Evolutionary conservation across 768 basidiomycete species (phyloP).

Genomic region (Omphalotus guepiniiformis): DNA sequence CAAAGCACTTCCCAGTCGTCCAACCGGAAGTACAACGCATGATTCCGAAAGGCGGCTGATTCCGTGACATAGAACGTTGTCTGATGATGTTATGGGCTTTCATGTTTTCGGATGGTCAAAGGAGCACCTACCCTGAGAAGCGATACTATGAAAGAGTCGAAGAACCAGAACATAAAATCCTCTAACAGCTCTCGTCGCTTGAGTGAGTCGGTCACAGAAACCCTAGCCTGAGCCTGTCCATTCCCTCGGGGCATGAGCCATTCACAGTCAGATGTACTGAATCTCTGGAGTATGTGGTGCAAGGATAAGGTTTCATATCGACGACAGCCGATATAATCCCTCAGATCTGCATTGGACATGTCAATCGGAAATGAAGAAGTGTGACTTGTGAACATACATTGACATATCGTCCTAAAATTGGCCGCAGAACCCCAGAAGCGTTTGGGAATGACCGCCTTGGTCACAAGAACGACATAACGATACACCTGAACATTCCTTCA

Average conservation of each 20-base stretch:
- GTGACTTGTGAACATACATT: slow-evolving; percentile 37
- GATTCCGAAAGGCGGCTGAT: slow-evolving; percentile 78
- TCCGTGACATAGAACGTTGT: slow-evolving; percentile 94
- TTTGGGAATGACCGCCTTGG: slow-evolving; percentile 67
- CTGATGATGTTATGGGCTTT: slow-evolving; percentile 33
- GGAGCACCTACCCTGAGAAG: slow-evolving; percentile 61
- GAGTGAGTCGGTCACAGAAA: slow-evolving; percentile 59
- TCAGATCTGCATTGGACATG: slow-evolving; percentile 48
- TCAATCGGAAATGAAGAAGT: not conserved
- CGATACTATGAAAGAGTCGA: slow-evolving; percentile 78
- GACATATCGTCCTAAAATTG: slow-evolving; percentile 59
- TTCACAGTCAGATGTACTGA: slow-evolving; percentile 69
- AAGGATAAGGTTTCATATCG: slow-evolving; percentile 81
- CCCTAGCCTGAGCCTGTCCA: slow-evolving; percentile 38
- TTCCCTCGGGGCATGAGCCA: slow-evolving; percentile 62
- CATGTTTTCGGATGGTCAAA: not conserved
- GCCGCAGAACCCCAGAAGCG: slow-evolving; percentile 71
- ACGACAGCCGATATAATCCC: slow-evolving; percentile 66
- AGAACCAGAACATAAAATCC: slow-evolving; percentile 94
- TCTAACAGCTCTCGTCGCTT: slow-evolving; percentile 81
- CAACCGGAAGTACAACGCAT: slow-evolving; percentile 87
- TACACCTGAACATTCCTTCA: slow-evolving; percentile 48
- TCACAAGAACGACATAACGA: slow-evolving; percentile 58
- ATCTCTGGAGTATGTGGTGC: slow-evolving; percentile 72
- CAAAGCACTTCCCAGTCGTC: slow-evolving; percentile 91